Conservation (phyloP, 2,329 filamentous ascomycete species). For the Colletotrichum chrysophilum region DNA sequence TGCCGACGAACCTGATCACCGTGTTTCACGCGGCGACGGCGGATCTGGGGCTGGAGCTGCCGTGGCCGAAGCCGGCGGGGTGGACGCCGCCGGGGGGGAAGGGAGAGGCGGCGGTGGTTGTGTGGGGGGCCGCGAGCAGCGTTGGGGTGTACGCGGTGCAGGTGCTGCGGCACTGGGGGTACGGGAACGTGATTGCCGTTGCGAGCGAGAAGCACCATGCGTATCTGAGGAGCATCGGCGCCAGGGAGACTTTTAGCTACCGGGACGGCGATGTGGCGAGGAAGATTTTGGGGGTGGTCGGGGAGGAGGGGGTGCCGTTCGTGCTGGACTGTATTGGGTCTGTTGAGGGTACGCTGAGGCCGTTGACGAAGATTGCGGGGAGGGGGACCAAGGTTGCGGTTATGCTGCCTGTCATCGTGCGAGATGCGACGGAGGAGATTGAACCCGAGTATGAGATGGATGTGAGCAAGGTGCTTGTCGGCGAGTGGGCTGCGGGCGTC, state of each 20-base stretch:
- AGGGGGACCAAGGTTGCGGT: slow-evolving; percentile 58
- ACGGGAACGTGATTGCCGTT: slow-evolving; percentile 51
- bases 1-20: slow-evolving; percentile 64
- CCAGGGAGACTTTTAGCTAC: slow-evolving; percentile 53
- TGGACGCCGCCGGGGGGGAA: slow-evolving; percentile 34
- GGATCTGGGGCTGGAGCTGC: slow-evolving; percentile 58
- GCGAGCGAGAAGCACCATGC: slow-evolving; percentile 51
- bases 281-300: slow-evolving; percentile 33
- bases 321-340: slow-evolving; percentile 64
- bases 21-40: slow-evolving; percentile 57
- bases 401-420: slow-evolving; percentile 64
- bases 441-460: slow-evolving; percentile 62
- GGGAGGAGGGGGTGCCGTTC: slow-evolving; percentile 39
- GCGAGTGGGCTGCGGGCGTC: slow-evolving; percentile 58
- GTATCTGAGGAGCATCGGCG: slow-evolving; percentile 47
- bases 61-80: slow-evolving; percentile 57
- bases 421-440: slow-evolving; percentile 51
- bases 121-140: slow-evolving; percentile 59
- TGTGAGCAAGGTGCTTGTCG: slow-evolving; percentile 32
- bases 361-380: slow-evolving; percentile 55
- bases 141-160: slow-evolving; percentile 57
- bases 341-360: slow-evolving; percentile 48
- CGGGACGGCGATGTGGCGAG: slow-evolving; percentile 38
- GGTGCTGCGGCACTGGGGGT: slow-evolving; percentile 58
- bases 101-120: slow-evolving; percentile 44